These are phyloP conservation scores for Fraxinus latifolia DNA, from an alignment of 305 asterid genomes.

Conservation along the genomic window DNA sequence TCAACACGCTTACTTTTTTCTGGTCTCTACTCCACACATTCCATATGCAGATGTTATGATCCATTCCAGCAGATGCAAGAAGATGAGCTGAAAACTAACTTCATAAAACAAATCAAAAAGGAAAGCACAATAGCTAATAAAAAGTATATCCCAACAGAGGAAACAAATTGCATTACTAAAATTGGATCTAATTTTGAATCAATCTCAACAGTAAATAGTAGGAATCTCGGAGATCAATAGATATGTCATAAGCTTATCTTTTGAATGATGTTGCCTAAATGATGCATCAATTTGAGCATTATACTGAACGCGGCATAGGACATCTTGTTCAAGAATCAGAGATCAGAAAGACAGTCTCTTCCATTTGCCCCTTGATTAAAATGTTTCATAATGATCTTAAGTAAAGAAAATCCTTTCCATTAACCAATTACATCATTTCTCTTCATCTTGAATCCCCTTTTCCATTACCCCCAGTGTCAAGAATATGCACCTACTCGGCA, in stretches of 20 bases:
- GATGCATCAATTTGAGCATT: not conserved
- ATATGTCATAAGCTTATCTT: not conserved
- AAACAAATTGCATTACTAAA: slow-evolving; percentile 2
- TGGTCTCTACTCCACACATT: slow-evolving; percentile 77
- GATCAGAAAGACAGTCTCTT: not conserved
- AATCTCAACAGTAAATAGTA: not conserved
- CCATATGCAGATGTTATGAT: slow-evolving; percentile 72
- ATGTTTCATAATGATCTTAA: not conserved
- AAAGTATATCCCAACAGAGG: slow-evolving; percentile 1
- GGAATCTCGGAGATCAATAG: not conserved
- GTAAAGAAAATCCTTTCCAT: not conserved
- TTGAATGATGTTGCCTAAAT: not conserved
- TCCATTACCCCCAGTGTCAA: not conserved
- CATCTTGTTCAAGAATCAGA: not conserved
- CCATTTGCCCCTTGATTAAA: not conserved
- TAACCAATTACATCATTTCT: not conserved
- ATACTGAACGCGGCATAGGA: not conserved
- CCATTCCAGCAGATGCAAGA: slow-evolving; percentile 95
- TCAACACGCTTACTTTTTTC: slow-evolving; percentile 55
- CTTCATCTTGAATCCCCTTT: not conserved
- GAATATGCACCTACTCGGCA: not conserved
- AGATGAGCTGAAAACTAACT: slow-evolving; percentile 81
- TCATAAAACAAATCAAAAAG: slow-evolving; percentile 37
- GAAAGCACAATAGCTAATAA: slow-evolving; percentile 12
- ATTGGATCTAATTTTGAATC: not conserved